A percentile compares a stretch with the other conserved stretches of the same genome.
These are phyloP conservation scores for Murraya koenigii DNA, from an alignment of 345 rosid genomes.

Conservation along the genomic window DNA sequence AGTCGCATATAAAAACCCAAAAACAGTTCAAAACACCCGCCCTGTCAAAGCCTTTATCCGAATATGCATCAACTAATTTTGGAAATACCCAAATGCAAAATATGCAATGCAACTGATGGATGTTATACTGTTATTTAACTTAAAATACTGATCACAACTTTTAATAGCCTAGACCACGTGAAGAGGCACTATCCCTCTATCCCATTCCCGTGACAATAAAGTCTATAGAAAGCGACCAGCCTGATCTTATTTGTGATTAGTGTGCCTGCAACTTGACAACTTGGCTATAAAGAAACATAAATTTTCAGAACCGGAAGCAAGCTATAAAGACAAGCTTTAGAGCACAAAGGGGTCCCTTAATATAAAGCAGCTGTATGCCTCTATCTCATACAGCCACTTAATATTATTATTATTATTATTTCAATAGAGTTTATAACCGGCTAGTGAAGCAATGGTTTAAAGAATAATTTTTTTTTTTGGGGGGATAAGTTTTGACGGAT, in stretches of 20 bases:
- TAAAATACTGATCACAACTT: background rate
- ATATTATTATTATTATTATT: too few relatives aligned
- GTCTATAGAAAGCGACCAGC: constrained; percentile 13
- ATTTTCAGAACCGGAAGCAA: too few relatives aligned
- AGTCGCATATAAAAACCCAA: background rate
- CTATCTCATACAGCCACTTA: too few relatives aligned
- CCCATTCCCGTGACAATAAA: background rate
- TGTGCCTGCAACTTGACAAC: constrained; percentile 26
- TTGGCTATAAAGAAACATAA: constrained; percentile 6
- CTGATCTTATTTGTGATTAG: background rate
- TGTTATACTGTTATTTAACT: background rate
- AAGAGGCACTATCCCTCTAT: constrained; percentile 9
- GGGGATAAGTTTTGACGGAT: too few relatives aligned
- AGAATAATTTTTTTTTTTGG: too few relatives aligned
- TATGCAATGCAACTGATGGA: too few relatives aligned
- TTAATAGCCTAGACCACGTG: constrained; percentile 11
- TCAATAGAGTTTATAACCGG: too few relatives aligned
- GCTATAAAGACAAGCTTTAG: too few relatives aligned
- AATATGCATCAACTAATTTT: background rate
- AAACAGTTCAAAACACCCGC: background rate
- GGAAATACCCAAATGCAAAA: too few relatives aligned
- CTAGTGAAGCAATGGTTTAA: too few relatives aligned
- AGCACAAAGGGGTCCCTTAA: too few relatives aligned
- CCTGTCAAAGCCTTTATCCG: background rate
- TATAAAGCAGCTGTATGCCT: too few relatives aligned